Evolutionary conservation across 768 basidiomycete species (phyloP), one percentile per base, ranked within the genome.

Genomic region (Floccularia luteovirens): DNA sequence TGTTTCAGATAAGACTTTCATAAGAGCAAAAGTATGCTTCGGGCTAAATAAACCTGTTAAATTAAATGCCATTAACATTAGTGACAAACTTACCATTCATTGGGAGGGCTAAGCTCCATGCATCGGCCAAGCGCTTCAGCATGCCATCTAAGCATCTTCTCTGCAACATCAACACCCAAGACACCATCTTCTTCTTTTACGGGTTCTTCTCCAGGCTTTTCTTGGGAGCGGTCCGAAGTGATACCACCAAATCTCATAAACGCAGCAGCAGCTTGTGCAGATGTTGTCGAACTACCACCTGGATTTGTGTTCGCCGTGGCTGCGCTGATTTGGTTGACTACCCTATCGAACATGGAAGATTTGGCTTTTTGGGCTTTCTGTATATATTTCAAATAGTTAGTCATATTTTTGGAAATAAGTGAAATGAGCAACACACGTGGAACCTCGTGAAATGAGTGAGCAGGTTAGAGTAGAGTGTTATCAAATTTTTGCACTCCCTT

Each of bases 71-170:
- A 12, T 24, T 25, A 13, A 10, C 25, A 24, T 30, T 25, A n/a
- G 12, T 28, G 22, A 14, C 20, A 12, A 19, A 69, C 89, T 63
- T 53, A 96, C 91, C 93, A 79, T 52, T 99, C 96, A 31, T 75
- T 80, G 5, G 74, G 53, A 8, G 81, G 61, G 53, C 82, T 92
- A 34, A 99, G 66, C 60, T 98, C 96, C 8, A 93, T 88, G 48
- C 90, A 93, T 49, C 96, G 67, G 3, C 96, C 94, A 21, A 96
- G 82, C 3, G 92, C 90, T 57, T 99, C 96, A 2, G 96, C 94
- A 59, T 99, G 96, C 92, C 94, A 97, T 58, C 81, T 89, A 12
- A 98, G 64, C 81, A 98, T 92, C 50, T 74, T 82, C 65, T 94
- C 91, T 1, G 91, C 88, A 7, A 79, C 64, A 28, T 80, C 77